Base-by-base conservation (phyloP, 225 moss, liverwort and hornwort species). In the Pleurozium schreberi region DNA sequence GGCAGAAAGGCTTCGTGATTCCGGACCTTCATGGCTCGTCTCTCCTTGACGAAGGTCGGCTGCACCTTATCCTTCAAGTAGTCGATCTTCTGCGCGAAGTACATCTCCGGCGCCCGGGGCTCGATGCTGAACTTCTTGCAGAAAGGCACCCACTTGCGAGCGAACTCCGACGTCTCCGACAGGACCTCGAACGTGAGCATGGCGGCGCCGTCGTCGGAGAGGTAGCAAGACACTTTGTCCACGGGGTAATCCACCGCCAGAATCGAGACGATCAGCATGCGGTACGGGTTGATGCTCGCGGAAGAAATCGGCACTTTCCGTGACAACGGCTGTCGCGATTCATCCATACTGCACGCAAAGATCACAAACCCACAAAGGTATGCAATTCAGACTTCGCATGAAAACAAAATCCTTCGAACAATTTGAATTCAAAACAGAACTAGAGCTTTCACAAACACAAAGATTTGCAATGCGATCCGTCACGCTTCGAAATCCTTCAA, bases 191-290 rank as follows among this genome's bases (percentile, higher is more conserved):
- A 98, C 11, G 98, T 97, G 2, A 98, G 89, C 98, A 98, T 98
- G 49, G 98, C 98, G 14, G 98, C 98, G 28, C 98, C 98, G 34
- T 98, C 98, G 36, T 98, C 98, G 61, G 98, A 98, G 14, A 98
- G 95, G 45, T 98, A 98, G 81, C 98, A 98, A 5, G 98, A 98
- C n/a, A 98, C 93, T 85, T 98, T 98, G 81, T 98, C 98, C n/a
- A 98, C 96, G 6, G 98, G 98, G 55, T 98, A 98, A 58, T 98
- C 98, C 53, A 95, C 95, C 4, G 97, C 85, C 1, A 98, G 90
- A 27, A 98, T 98, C 5, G 98, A 98, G 31, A 92, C 89, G 25
- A 98, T 98, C 78, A 98, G 58, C 98, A 98, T 97, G 50, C 98
- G 90, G 89, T 98, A 98, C 1, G 98, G 98, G 87, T 98, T 97